These are phyloP conservation scores for Ramularia endophylla DNA, from an alignment of 2,329 filamentous ascomycete genomes.

Conservation along the genomic window DNA sequence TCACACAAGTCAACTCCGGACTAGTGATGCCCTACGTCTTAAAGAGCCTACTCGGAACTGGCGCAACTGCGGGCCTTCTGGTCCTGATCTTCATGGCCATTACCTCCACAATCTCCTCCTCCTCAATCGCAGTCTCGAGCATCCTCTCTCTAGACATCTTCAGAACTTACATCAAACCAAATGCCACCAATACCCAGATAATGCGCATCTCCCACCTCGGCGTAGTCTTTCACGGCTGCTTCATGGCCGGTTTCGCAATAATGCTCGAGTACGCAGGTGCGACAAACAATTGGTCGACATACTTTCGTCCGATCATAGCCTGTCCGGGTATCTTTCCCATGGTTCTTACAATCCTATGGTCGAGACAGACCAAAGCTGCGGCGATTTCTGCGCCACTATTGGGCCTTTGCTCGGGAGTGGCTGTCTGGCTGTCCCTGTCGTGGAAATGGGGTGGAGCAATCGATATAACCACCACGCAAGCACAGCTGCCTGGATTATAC, in stretches of 20 bases:
- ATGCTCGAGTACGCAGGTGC: constrained; percentile 45
- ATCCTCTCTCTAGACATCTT: constrained; percentile 49
- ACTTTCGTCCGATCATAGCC: constrained; percentile 38
- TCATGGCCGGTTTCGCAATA: constrained; percentile 45
- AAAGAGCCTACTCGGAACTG: constrained; percentile 39
- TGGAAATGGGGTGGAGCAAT: no score
- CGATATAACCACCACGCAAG: no score
- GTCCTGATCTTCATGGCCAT: constrained; percentile 49
- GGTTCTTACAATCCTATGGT: constrained; percentile 42
- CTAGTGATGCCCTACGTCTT: constrained; percentile 45
- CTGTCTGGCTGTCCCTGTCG: no score
- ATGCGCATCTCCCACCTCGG: constrained; percentile 43
- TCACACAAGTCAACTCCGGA: constrained; percentile 38
- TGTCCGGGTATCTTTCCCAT: constrained; percentile 43
- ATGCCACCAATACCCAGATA: constrained; percentile 38
- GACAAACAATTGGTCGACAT: constrained; percentile 44
- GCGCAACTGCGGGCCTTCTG: constrained; percentile 40
- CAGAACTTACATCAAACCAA: constrained; percentile 45
- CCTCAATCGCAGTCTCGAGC: constrained; percentile 47
- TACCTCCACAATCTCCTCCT: constrained; percentile 46
- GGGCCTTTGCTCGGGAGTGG: constrained; percentile 38
- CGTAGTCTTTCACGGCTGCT: constrained; percentile 43
- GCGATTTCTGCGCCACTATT: constrained; percentile 42
- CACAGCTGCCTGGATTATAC: no score
- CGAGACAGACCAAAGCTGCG: constrained; percentile 40